These are phyloP conservation scores for Agaricus subrufescens DNA, from an alignment of 768 basidiomycete genomes.

Conservation along the genomic window DNA sequence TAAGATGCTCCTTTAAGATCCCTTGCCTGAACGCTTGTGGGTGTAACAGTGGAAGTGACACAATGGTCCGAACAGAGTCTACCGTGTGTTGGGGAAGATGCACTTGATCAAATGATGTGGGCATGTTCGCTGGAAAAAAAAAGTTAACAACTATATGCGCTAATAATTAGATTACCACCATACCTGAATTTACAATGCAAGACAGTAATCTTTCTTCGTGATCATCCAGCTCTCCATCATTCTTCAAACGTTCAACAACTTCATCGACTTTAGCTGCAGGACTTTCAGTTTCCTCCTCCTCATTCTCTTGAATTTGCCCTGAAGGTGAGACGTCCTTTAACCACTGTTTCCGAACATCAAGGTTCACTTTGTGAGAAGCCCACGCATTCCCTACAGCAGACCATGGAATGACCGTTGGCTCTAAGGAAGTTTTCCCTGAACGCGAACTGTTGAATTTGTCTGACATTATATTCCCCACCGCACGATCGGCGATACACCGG, in stretches of 20 bases:
- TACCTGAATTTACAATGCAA: constrained; percentile 83
- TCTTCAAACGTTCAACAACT: constrained; percentile 71
- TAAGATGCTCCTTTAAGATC: constrained; percentile 86
- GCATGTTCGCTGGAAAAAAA: constrained; percentile 45
- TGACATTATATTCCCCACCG: constrained; percentile 61
- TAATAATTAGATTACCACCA: constrained; percentile 20
- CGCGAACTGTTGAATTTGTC: constrained; percentile 17
- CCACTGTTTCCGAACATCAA: constrained; percentile 55
- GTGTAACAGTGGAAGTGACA: constrained; percentile 83
- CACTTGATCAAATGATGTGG: constrained; percentile 83
- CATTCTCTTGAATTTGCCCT: constrained; percentile 17
- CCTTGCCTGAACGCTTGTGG: constrained; percentile 86
- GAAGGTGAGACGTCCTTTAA: constrained; percentile 40
- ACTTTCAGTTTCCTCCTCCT: constrained; percentile 26
- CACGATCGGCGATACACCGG: constrained; percentile 70
- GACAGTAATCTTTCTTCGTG: constrained; percentile 78
- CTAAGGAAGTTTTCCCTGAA: constrained; percentile 38
- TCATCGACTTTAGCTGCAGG: constrained; percentile 52
- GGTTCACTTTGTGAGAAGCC: constrained; percentile 47
- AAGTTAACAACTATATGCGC: not conserved
- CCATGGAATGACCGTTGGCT: constrained; percentile 65
- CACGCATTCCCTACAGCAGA: constrained; percentile 61
- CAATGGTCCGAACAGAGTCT: constrained; percentile 87
- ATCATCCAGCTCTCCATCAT: constrained; percentile 68
- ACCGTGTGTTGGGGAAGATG: constrained; percentile 86